Conservation (phyloP, 1,284 basidiomycete genomes). For the Puccinia sorghi region DNA sequence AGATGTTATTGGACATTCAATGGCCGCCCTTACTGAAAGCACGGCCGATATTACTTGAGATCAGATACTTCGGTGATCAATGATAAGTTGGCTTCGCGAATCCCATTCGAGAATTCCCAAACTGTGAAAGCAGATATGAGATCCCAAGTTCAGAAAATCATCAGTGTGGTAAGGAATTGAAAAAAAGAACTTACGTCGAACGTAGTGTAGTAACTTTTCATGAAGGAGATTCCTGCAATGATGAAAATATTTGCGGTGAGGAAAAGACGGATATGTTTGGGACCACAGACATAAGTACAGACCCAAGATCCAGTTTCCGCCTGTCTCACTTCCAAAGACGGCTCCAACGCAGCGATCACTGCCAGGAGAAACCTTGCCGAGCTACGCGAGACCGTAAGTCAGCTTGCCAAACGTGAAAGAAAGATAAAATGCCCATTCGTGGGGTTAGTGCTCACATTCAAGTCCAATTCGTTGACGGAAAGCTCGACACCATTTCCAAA, state of each 20-base stretch:
- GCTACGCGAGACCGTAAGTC: background rate
- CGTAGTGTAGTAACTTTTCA: slow-evolving; percentile 49
- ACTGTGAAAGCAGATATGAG: slow-evolving; percentile 5
- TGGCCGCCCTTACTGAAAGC: background rate
- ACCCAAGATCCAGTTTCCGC: slow-evolving; percentile 49
- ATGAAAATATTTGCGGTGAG: background rate
- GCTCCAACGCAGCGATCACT: slow-evolving; percentile 50
- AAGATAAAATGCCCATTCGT: background rate
- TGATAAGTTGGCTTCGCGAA: slow-evolving; percentile 31
- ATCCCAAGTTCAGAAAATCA: background rate
- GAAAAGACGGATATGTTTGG: background rate
- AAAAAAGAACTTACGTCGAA: slow-evolving; percentile 33
- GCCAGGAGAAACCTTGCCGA: slow-evolving; percentile 46
- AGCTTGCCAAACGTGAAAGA: background rate
- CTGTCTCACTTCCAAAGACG: slow-evolving; percentile 46
- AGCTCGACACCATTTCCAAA: slow-evolving; percentile 47
- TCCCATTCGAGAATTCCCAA: slow-evolving; percentile 14
- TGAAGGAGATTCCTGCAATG: slow-evolving; percentile 44
- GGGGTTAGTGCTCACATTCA: slow-evolving; percentile 38
- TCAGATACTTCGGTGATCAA: background rate
- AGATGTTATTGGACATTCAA: background rate
- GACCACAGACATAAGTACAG: background rate
- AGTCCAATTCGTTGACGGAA: slow-evolving; percentile 30
- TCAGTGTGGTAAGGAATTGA: background rate
- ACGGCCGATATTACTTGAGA: background rate